phyloP scores from a whole-genome alignment of 768 basidiomycete genomes.

The Psilocybe cyanescens region DNA sequence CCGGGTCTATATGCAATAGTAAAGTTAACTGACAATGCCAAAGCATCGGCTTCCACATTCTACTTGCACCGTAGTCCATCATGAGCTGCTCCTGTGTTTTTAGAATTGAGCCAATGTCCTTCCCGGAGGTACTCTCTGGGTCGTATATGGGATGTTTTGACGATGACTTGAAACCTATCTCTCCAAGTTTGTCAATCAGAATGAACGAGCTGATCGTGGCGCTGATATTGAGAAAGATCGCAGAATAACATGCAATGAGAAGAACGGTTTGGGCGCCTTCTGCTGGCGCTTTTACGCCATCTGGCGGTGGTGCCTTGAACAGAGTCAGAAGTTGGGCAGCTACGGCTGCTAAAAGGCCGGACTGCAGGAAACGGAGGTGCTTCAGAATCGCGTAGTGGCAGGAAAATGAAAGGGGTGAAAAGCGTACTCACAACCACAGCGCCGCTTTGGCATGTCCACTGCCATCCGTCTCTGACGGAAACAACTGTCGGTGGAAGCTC shows the following conservation, averaged over 20 bases:
- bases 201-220: constrained; percentile 25
- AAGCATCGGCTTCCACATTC: background rate
- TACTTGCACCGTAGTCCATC: background rate
- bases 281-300: background rate
- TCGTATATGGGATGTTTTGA: background rate
- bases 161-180: constrained; percentile 8
- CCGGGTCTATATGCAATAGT: background rate
- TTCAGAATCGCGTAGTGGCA: too few species aligned
- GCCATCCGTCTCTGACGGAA: constrained; percentile 20
- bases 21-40: background rate
- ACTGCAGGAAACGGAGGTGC: constrained; percentile 5
- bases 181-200: constrained; percentile 25
- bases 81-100: background rate
- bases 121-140: background rate
- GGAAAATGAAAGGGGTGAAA: background rate
- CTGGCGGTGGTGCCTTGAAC: constrained; percentile 1
- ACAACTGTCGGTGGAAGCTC: constrained; percentile 12
- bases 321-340: constrained; percentile 1
- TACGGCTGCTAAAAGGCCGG: constrained; percentile 11
- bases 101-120: background rate
- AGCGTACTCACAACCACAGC: constrained; percentile 18
- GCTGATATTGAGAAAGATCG: constrained; percentile 22
- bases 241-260: constrained; percentile 13
- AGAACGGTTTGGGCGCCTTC: constrained; percentile 10
- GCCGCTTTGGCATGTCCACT: constrained; percentile 19